These are phyloP conservation scores for Tetratostichococcus sp. DNA, from an alignment of 139 green algal genomes.

Conservation along the genomic window DNA sequence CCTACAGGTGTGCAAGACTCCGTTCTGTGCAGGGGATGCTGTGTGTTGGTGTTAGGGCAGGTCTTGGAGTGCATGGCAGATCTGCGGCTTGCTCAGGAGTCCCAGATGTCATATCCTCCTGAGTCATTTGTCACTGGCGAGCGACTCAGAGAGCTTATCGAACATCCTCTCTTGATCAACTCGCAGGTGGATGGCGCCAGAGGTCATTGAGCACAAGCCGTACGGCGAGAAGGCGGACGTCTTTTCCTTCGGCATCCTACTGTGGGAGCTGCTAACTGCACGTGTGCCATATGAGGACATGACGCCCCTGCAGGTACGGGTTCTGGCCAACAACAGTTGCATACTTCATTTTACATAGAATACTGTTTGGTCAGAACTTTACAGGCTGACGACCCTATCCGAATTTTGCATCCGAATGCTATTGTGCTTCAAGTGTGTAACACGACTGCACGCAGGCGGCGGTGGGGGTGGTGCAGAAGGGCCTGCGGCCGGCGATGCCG, in stretches of 20 bases:
- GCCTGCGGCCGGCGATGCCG: constrained; percentile 78
- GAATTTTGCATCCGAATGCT: no score
- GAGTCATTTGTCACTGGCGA: no score
- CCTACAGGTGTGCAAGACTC: constrained; percentile 69
- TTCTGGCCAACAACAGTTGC: neutral
- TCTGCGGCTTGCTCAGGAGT: no score
- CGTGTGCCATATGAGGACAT: constrained; percentile 88
- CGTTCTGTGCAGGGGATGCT: neutral
- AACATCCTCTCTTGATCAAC: no score
- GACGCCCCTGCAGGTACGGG: constrained; percentile 70
- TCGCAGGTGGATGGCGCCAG: constrained; percentile 94
- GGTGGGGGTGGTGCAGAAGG: constrained; percentile 97
- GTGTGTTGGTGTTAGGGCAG: no score
- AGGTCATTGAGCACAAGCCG: constrained; percentile 98
- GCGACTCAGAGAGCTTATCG: no score
- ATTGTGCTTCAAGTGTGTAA: no score
- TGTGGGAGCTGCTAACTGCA: constrained; percentile 94
- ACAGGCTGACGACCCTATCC: no score
- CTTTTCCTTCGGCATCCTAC: constrained; percentile 84
- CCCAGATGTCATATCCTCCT: neutral
- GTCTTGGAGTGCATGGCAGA: no score
- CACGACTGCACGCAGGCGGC: no score
- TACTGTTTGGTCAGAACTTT: no score
- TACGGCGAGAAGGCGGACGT: constrained; percentile 84
- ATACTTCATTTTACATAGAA: no score